phyloP scores from a whole-genome alignment of 1,284 basidiomycete genomes.

The Kalmanozyma brasiliensis region DNA sequence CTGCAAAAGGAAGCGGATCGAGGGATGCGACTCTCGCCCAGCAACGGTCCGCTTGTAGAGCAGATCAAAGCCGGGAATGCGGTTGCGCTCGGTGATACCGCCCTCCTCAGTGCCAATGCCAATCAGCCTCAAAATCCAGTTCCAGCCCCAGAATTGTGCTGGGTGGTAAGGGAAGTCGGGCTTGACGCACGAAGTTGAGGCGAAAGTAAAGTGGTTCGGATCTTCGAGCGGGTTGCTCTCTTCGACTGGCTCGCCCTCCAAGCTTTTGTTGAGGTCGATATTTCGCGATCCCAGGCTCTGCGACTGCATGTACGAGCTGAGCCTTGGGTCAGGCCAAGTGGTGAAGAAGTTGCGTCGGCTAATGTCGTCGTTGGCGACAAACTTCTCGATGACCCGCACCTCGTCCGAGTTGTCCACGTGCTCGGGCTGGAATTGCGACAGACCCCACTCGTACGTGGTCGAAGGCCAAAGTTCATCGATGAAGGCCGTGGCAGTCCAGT shows the following conservation, averaged over 20 bases:
- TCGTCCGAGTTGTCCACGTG: slow-evolving; percentile 41
- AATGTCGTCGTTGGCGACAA: slow-evolving; percentile 40
- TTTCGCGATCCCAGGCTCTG: slow-evolving; percentile 28
- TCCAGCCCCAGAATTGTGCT: slow-evolving; percentile 66
- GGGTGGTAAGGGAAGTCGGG: slow-evolving; percentile 67
- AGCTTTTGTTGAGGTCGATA: slow-evolving; percentile 6
- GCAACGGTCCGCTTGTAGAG: slow-evolving; percentile 69
- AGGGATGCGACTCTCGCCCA: slow-evolving; percentile 50
- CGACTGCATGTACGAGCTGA: slow-evolving; percentile 54
- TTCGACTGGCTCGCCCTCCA: slow-evolving; percentile 9
- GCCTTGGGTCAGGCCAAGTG: slow-evolving; percentile 70
- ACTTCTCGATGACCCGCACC: slow-evolving; percentile 47
- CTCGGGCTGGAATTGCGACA: slow-evolving; percentile 51
- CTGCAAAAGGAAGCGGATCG: slow-evolving; percentile 68
- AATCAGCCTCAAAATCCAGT: slow-evolving; percentile 52
- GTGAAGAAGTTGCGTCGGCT: slow-evolving; percentile 70
- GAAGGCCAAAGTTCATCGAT: slow-evolving; percentile 76
- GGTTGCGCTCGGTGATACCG: slow-evolving; percentile 64
- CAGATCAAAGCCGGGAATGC: slow-evolving; percentile 77
- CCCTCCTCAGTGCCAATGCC: slow-evolving; percentile 56
- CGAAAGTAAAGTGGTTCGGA: slow-evolving; percentile 66
- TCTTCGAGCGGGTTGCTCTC: slow-evolving; percentile 60
- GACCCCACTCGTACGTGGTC: slow-evolving; percentile 79
- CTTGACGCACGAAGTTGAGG: slow-evolving; percentile 65
- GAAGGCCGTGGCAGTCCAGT: slow-evolving; percentile 76